Conservation (phyloP, 2,329 filamentous ascomycete genomes). For the Nemania abortiva region DNA sequence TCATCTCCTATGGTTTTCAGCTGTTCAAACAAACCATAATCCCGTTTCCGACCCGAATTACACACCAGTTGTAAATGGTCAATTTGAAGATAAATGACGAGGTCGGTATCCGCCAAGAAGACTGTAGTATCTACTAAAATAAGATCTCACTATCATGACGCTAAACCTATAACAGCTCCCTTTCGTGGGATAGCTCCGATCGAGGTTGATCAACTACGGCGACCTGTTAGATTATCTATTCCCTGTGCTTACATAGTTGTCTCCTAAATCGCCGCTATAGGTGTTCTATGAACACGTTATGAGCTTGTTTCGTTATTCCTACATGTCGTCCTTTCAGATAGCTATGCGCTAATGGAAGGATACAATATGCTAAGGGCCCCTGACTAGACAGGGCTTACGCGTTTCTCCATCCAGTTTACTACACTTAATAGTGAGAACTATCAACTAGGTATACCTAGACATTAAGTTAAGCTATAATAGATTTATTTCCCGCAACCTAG, state of each 20-base stretch:
- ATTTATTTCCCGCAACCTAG: neutral
- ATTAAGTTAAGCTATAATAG: neutral
- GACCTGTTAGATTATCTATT: neutral
- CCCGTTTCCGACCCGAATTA: neutral
- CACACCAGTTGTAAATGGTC: neutral
- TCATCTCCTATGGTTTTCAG: neutral
- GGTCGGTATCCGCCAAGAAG: neutral
- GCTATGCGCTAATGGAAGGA: no score
- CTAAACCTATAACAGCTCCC: neutral
- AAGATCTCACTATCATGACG: neutral
- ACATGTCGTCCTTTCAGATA: no score
- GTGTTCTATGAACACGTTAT: no score
- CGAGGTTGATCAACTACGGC: neutral
- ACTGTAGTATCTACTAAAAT: neutral
- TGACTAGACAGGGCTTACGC: no score
- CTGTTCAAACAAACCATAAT: conserved; percentile 3
- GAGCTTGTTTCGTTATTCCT: no score
- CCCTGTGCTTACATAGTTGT: neutral
- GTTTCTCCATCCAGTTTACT: neutral
- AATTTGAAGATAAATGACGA: neutral
- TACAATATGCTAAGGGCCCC: no score
- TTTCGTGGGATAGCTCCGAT: neutral
- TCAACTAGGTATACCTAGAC: neutral
- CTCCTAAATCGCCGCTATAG: neutral
- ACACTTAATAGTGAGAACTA: neutral